phyloP scores from a whole-genome alignment of 768 basidiomycete species.

The Xerocomellus amylosporus region DNA sequence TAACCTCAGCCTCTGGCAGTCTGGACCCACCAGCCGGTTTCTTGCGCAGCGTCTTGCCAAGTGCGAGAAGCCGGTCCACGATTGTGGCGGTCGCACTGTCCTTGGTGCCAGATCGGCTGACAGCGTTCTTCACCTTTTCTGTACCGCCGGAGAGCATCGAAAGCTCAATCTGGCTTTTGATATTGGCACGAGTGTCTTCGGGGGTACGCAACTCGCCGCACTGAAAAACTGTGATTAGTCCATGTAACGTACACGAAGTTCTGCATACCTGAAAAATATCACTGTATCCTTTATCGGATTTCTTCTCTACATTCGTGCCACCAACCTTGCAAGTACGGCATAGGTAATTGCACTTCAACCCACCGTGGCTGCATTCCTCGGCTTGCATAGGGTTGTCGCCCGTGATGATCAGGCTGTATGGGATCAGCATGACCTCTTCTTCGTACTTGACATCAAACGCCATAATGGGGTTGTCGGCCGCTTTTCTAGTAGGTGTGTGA shows the following conservation, averaged over 20 bases:
- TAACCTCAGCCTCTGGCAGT: slow-evolving; percentile 2
- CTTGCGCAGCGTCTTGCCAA: slow-evolving; percentile 19
- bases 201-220: slow-evolving; percentile 7
- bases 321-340: slow-evolving; percentile 35
- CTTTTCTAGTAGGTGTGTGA: not conserved
- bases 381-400: slow-evolving; percentile 40
- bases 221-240: not conserved
- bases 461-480: not conserved
- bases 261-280: slow-evolving; percentile 16
- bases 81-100: slow-evolving; percentile 31
- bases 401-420: slow-evolving; percentile 20
- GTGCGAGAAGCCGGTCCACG: slow-evolving; percentile 31
- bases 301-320: slow-evolving; percentile 23
- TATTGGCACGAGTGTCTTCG: not conserved
- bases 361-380: slow-evolving; percentile 34
- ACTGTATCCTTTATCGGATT: slow-evolving; percentile 26
- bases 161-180: slow-evolving; percentile 9
- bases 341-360: slow-evolving; percentile 32
- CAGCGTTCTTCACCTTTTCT: slow-evolving; percentile 3
- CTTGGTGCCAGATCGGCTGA: slow-evolving; percentile 38
- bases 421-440: slow-evolving; percentile 23
- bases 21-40: not conserved
- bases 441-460: slow-evolving; percentile 23
- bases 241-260: not conserved
- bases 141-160: slow-evolving; percentile 4